Base-by-base conservation (phyloP, 2,329 filamentous ascomycete species). In the Uncinocarpus reesii region DNA sequence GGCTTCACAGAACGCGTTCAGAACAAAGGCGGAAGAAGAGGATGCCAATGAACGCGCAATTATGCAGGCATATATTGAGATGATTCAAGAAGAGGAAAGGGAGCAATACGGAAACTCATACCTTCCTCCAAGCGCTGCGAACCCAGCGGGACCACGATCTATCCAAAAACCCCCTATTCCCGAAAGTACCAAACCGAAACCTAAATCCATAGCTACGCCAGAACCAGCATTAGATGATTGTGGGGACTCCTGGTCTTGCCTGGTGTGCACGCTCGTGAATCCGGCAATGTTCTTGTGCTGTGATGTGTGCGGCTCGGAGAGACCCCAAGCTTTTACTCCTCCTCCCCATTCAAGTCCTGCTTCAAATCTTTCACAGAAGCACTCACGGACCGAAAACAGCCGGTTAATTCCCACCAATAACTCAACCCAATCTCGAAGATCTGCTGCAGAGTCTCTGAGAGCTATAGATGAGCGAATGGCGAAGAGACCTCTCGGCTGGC, bases 1-100 rank as follows among this genome's bases (percentile, higher is more conserved):
- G 31, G 83, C 82, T 31, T 79, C 79, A 4, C 73, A 72, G 49
- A 83, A 83, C 55, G 86, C 87, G 0, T 90, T 93, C 69, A 78
- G 76, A 52, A 95, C 88, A 0, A 78, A 85, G 58, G 87, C 86
- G 0, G 86, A 93, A 55, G 85, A 93, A 62, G 87, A 95, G 48
- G 83, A 88, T 56, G 89, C 87, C 2, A 93, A 95, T 57, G 86
- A 95, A 48, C 75, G 78, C 20, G 89, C 89, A 4, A 94, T 95
- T 52, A 80, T 87, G 46, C 80, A 89, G 59, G 88, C 88, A 0
- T 71, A 93, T 26, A 88, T 86, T 70, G 89, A 95, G 58, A 71
- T 95, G 15, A 83, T 92, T 21, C 84, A 93, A 60, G 81, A 94
- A 61, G 88, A 94, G 53, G 77, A 84, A 52, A 63, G 62, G 16